Conservation (phyloP, 2,329 filamentous ascomycete genomes). For the Cordyceps pruinosa region DNA sequence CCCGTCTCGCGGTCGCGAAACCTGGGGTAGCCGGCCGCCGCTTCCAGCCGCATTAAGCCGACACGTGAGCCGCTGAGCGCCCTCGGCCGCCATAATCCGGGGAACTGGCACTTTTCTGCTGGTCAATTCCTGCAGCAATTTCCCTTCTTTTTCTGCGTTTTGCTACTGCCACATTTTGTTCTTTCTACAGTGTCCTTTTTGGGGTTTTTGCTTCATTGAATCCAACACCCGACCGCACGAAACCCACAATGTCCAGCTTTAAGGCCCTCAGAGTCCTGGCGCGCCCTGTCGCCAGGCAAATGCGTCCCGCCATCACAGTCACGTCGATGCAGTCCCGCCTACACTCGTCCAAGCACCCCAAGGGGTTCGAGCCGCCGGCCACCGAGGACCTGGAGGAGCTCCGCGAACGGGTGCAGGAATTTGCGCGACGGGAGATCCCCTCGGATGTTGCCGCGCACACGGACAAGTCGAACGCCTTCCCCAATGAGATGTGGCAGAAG, state of each 20-base stretch:
- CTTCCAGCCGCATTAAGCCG: constrained; percentile 39
- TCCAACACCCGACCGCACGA: not conserved
- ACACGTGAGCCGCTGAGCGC: constrained; percentile 2
- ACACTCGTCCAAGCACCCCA: constrained; percentile 53
- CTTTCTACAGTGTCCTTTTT: constrained; percentile 6
- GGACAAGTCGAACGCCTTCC: constrained; percentile 85
- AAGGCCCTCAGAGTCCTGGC: constrained; percentile 24
- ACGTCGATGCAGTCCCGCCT: constrained; percentile 32
- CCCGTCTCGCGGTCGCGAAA: constrained; percentile 8
- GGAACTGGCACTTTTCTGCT: constrained; percentile 1
- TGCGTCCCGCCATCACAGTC: constrained; percentile 24
- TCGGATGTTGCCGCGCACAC: constrained; percentile 74
- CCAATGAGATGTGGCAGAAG: constrained; percentile 86
- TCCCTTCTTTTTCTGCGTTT: not conserved
- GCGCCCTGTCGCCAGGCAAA: constrained; percentile 20
- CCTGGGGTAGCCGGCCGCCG: constrained; percentile 24
- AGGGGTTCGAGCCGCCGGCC: constrained; percentile 61
- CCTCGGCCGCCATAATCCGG: constrained; percentile 5
- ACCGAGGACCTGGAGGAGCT: constrained; percentile 71
- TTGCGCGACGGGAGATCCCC: constrained; percentile 78
- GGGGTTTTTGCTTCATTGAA: not conserved
- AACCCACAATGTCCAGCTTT: constrained; percentile 15
- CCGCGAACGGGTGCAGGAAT: constrained; percentile 79
- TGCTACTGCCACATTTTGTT: not conserved
- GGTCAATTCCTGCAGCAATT: not conserved